Percentiles rank a stretch among this genome's conserved stretches.
phyloP scores from a whole-genome alignment of 2,329 filamentous ascomycete species.

The Alternaria sp. region DNA sequence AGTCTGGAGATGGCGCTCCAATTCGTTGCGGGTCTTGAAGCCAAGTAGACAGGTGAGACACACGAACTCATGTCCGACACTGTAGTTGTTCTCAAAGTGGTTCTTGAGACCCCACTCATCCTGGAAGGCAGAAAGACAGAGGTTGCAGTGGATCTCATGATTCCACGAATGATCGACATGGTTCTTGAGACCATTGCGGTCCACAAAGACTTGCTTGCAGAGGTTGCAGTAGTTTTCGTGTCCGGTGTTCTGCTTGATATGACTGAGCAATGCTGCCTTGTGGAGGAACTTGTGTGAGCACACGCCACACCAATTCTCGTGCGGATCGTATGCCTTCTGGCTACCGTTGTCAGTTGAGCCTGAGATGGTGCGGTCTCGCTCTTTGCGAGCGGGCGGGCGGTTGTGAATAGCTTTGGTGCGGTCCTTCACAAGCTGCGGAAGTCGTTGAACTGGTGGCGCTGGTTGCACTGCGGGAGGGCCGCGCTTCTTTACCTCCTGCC shows the following conservation, averaged over 20 bases:
- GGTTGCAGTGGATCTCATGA: constrained; percentile 44
- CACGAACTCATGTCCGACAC: constrained; percentile 38
- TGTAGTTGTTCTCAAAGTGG: constrained; percentile 47
- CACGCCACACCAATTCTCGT: constrained; percentile 48
- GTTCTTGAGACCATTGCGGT: constrained; percentile 47
- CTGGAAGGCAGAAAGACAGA: constrained; percentile 48
- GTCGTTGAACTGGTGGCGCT: not conserved
- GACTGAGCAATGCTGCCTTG: constrained; percentile 35
- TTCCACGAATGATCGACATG: constrained; percentile 44
- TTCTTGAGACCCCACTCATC: constrained; percentile 45
- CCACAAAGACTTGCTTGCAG: constrained; percentile 47
- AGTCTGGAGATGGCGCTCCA: constrained; percentile 38
- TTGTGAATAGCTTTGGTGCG: constrained; percentile 1
- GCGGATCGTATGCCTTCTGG: constrained; percentile 28
- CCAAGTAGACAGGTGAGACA: constrained; percentile 44
- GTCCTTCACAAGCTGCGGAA: constrained; percentile 24
- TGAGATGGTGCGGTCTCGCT: constrained; percentile 18
- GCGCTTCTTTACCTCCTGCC: constrained; percentile 41
- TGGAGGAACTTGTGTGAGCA: constrained; percentile 37
- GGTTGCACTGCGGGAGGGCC: constrained; percentile 13
- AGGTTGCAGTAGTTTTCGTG: constrained; percentile 50
- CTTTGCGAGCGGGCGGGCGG: constrained; percentile 2
- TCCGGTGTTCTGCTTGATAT: constrained; percentile 37
- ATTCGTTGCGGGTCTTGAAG: constrained; percentile 31
- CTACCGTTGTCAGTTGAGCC: constrained; percentile 16